Base-by-base conservation (phyloP, 306 rosid genomes). In the Psophocarpus tetragonolobus region DNA sequence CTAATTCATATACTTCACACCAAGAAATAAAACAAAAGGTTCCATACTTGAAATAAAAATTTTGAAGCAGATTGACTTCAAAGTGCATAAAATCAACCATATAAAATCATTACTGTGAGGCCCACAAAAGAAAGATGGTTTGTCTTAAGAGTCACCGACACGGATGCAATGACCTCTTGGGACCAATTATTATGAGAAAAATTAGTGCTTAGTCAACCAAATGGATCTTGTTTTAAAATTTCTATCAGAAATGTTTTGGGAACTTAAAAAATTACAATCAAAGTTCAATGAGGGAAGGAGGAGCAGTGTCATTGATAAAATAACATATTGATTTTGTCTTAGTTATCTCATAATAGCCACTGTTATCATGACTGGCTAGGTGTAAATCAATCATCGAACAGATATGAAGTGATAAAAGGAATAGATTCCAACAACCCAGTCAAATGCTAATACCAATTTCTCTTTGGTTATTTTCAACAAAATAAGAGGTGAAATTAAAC, bases 21-120 rank as follows among this genome's bases (percentile, higher is more conserved):
- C 73, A 17, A 66, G 33, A 10, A 42, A 74, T 12, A 26, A 44
- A 74, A 54, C 63, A 44, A 39, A 26, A 50, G 23, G 60, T 29
- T 17, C n/a, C 42, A 67, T 6, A 38, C 56, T 35, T 17, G 23
- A 72, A 14, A 3, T 6, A 44, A 70, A 23, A 44, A 56, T 45
- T 39, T 54, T 13, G 14, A 21, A 74, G 57, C 18, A 68, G 17
- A 29, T 60, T 63, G 27, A 71, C 44, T 30, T 68, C 62, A 67
- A 44, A 51, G 48, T 58, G 58, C 10, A 57, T 47, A 81, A 81
- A 68, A 75, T 39, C 58, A 58, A 81, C 42, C 77, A 58, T 38
- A 36, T 24, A 73, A 53, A 72, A 15, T 73, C 68, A 68, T 48
- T 21, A 36, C 57, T 18, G 11, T 51, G 71, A 4, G 6, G 51